Evolutionary conservation across 2,329 filamentous ascomycete genomes (phyloP), one percentile per base, ranked within the genome.

Genomic region (Leptographium procerum): DNA sequence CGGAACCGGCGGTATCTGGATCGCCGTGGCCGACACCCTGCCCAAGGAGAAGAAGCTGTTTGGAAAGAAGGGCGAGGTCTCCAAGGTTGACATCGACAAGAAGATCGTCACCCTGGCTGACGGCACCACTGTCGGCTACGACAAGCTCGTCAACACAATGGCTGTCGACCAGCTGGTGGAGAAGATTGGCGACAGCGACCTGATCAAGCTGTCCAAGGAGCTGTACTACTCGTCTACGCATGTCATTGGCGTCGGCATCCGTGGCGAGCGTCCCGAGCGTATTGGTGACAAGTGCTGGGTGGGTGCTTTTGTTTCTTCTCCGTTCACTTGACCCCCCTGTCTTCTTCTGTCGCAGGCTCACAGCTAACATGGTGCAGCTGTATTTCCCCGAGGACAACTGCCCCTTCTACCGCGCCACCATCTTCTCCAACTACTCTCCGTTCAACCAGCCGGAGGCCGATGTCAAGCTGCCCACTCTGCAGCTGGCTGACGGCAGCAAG

Each of bases 241-340:
- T 76, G 92, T 99, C 68, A 88, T 99, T 66, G 94, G 94, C 74
- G 89, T 99, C 63, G 94, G 94, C 76, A 81, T 99, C 69, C 90
- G 94, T 70, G 94, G 94, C 65, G 82, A 81, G 68, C 89, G 94
- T 65, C 94, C 94, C 45, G 91, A 96, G 74, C 88, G 90, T 70
- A 99, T 99, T 66, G 94, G 94, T 65, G 94, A 99, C 80, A 99
- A 97, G 83, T 99, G 94, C 85, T 99, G 94, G 91, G 83, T 87
- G 77, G 71, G 82, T 69, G 26, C 47, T 50, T 26, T 2, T 29
- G 1, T 10, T 26, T 24, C 11, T 14, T 55, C 9, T n/a, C 11
- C 13, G 2, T 48, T 52, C 10, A 13, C 33, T 29, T 40, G 4
- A 1, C 26, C 22, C 47, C 11, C 24, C 31, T 33, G 31, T 33